Base-by-base conservation (phyloP, 441 rosid genomes). In the Corymbia calophylla region DNA sequence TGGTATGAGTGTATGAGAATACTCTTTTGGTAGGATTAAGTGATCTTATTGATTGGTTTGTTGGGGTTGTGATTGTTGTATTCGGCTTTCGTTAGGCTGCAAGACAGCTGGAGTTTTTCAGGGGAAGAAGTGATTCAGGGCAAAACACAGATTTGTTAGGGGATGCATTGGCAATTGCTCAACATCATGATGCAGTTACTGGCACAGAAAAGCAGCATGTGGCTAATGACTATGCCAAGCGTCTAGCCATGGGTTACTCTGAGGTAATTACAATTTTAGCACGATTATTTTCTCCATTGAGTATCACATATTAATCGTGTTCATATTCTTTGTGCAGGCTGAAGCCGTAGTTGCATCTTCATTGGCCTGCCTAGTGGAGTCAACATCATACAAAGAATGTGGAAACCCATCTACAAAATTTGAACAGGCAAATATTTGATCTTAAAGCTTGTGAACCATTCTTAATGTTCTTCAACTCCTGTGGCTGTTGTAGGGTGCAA, bases 201-300 rank as follows among this genome's bases (percentile, higher is more conserved):
- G 99, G 99, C 90, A 98, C 99, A 35, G 97, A 96, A 88, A 94
- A 96, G 94, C 99, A 98, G 88, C 99, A 98, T 49, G 99, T 98
- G 90, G 99, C 99, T 90, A 89, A 96, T 94, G 99, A 98, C 93
- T 98, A 98, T 92, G 97, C 98, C 44, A 97, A 95, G 92, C 94
- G 99, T 89, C 93, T 97, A 87, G 95, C 99, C 49, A 97, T 98
- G 88, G 99, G 99, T 91, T 97, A 97, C 90, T 89, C 89, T 29
- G 97, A 97, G 97, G 99, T 97, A 92, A 87, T 82, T 51, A 54
- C 89, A 86, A 92, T 47, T 81, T 81, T 73, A 51, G 35, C 53
- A 62, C 25, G 88, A 23, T 39, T 87, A 86, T 64, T 89, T 55
- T 73, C 54, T 64, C 88, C 89, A 70, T 89, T 77, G 87, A 88